These are phyloP conservation scores for Quercus tomentella DNA, from an alignment of 331 rosid genomes.

Conservation along the genomic window DNA sequence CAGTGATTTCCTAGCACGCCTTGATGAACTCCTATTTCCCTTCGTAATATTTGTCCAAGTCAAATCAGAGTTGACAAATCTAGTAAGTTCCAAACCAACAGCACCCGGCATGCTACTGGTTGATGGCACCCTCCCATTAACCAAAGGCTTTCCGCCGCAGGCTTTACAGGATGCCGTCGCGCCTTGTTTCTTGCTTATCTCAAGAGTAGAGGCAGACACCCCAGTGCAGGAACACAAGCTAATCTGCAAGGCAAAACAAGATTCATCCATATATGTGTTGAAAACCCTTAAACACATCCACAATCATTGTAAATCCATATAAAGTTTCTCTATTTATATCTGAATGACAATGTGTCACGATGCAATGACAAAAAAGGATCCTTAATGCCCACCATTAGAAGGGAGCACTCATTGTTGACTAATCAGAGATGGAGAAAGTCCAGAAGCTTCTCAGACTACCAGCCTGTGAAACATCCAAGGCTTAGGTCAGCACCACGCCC, in stretches of 20 bases:
- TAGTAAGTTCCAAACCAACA: not conserved
- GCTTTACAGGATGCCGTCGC: not conserved
- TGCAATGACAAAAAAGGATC: not conserved
- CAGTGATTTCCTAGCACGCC: not conserved
- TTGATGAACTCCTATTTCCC: not conserved
- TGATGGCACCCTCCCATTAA: not conserved
- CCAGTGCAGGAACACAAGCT: conserved; percentile 1
- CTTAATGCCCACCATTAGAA: conserved; percentile 1
- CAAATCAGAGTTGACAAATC: not conserved
- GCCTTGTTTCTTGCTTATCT: not conserved
- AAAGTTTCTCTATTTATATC: not conserved
- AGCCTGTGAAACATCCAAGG: conserved; percentile 8
- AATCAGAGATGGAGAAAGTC: not conserved
- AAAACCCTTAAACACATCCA: not conserved
- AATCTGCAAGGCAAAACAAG: not conserved
- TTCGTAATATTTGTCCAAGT: not conserved
- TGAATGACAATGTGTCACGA: not conserved
- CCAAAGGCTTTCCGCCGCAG: conserved; percentile 1
- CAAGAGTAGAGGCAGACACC: not conserved
- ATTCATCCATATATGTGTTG: not conserved
- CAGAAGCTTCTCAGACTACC: not conserved
- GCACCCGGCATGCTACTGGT: not conserved
- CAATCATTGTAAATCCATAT: not conserved
- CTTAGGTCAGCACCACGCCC: not conserved
- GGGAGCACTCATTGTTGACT: not conserved